Evolutionary conservation across 331 rosid species (phyloP), one percentile per base, ranked within the genome.

Genomic region (Stylosanthes scabra): DNA sequence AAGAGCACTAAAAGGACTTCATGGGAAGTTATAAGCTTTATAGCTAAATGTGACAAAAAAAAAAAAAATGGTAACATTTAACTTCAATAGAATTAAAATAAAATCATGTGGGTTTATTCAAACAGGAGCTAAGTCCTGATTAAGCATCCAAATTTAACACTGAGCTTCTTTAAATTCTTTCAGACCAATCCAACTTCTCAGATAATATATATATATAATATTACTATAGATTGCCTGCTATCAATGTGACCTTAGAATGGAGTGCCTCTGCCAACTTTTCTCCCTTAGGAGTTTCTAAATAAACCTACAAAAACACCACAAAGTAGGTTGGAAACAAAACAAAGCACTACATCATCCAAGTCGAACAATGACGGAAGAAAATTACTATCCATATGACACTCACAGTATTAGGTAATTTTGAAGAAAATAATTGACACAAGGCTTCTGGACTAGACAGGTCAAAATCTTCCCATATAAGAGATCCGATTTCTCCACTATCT

Each of bases 251-350:
- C 89, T 83, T 83, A 49, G n/a, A 49, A 25, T 31, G 80, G 45
- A 86, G 89, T 20, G 86, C 87, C 80, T 86, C 89, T 16, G 85
- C 89, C 72, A 83, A 80, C 39, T 71, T 80, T 77, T 86, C 85
- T 42, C 87, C 87, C 29, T 77, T 78, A 7, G 87, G 87, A 29
- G 76, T 77, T 80, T 82, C 89, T 71, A 86, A 66, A 77, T 83
- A 86, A 70, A 86, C 83, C 89, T 80, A 77, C 83, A 65, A 59
- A 70, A 60, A 46, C 59, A 76, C 34, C 67, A 41, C 2, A 54
- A 40, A 54, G 49, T 41, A 65, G 55, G 63, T 54, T 72, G 16
- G 15, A 52, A 69, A 77, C 39, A 61, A 52, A 68, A 45, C 46
- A 61, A 52, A 68, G 39, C 46, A 47, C 45, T 16, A 28, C 11